These are phyloP conservation scores for Proliferodiscus dingleyae DNA, from an alignment of 2,329 filamentous ascomycete genomes.

Conservation along the genomic window DNA sequence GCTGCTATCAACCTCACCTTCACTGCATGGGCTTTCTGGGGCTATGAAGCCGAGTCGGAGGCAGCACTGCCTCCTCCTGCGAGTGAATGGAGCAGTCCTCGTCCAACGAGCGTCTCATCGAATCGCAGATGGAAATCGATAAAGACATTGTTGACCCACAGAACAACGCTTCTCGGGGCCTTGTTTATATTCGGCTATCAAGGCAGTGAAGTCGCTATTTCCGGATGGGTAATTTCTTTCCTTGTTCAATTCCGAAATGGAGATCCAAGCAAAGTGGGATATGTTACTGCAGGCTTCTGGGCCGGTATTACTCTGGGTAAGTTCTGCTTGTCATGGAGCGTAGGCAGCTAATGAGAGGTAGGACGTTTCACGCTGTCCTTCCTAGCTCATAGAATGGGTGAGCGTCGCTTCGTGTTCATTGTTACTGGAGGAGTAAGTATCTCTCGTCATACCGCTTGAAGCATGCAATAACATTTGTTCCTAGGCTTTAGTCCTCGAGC, in stretches of 20 bases:
- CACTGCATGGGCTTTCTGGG: slow-evolving; percentile 61
- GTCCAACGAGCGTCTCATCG: background rate
- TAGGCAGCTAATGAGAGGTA: too few relatives aligned
- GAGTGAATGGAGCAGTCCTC: slow-evolving; percentile 27
- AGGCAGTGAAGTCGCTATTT: slow-evolving; percentile 74
- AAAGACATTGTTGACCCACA: slow-evolving; percentile 32
- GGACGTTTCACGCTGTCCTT: slow-evolving; percentile 69
- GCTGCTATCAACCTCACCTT: slow-evolving; percentile 50
- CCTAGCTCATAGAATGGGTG: slow-evolving; percentile 63
- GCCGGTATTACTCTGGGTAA: slow-evolving; percentile 69
- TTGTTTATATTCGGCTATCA: slow-evolving; percentile 81
- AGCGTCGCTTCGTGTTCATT: slow-evolving; percentile 60
- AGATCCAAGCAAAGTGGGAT: slow-evolving; percentile 67
- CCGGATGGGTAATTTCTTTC: slow-evolving; percentile 81
- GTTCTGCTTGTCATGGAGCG: slow-evolving; percentile 28
- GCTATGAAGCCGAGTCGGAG: slow-evolving; percentile 63
- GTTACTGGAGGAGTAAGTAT: slow-evolving; percentile 45
- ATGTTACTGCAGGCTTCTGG: slow-evolving; percentile 68
- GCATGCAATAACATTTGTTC: background rate
- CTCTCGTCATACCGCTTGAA: background rate
- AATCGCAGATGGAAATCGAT: slow-evolving; percentile 29
- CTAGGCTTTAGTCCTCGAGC: slow-evolving; percentile 54
- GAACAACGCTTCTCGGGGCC: slow-evolving; percentile 62
- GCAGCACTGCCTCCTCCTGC: slow-evolving; percentile 38
- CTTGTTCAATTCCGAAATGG: slow-evolving; percentile 67